Evolutionary conservation across 2,329 filamentous ascomycete species (phyloP).

Genomic region (Paracoccidioides lutzii): DNA sequence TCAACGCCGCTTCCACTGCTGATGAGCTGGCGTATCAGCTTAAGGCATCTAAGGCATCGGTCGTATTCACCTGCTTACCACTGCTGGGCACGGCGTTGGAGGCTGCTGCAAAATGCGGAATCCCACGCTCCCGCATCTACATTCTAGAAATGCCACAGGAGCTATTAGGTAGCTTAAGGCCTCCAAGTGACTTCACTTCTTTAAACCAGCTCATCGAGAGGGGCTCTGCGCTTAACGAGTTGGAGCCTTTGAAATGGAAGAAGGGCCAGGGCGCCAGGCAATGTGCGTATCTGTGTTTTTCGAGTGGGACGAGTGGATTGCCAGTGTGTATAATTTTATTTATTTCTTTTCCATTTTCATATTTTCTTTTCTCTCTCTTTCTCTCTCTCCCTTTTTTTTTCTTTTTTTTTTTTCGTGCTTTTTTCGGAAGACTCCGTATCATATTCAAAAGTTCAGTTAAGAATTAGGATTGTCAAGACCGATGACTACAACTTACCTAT

Average conservation of each 20-base stretch:
- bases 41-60: constrained; percentile 49
- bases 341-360: neutral
- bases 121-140: constrained; percentile 49
- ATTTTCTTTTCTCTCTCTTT: neutral
- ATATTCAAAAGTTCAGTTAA: too few species aligned
- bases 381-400: too few species aligned
- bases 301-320: constrained; percentile 58
- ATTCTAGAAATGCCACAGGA: constrained; percentile 49
- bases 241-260: constrained; percentile 47
- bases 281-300: constrained; percentile 59
- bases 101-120: constrained; percentile 47
- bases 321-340: constrained; percentile 38
- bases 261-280: constrained; percentile 52
- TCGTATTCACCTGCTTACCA: constrained; percentile 52
- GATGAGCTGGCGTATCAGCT: constrained; percentile 55
- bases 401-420: too few species aligned
- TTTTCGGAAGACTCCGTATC: too few species aligned
- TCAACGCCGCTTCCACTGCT: constrained; percentile 54
- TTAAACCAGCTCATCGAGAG: constrained; percentile 49
- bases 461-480: neutral
- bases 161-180: constrained; percentile 33
- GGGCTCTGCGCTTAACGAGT: constrained; percentile 40
- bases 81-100: constrained; percentile 47
- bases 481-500: neutral
- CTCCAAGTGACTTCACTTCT: constrained; percentile 42